Evolutionary conservation across 768 basidiomycete genomes (phyloP).

Genomic region (Boletus patriciae): DNA sequence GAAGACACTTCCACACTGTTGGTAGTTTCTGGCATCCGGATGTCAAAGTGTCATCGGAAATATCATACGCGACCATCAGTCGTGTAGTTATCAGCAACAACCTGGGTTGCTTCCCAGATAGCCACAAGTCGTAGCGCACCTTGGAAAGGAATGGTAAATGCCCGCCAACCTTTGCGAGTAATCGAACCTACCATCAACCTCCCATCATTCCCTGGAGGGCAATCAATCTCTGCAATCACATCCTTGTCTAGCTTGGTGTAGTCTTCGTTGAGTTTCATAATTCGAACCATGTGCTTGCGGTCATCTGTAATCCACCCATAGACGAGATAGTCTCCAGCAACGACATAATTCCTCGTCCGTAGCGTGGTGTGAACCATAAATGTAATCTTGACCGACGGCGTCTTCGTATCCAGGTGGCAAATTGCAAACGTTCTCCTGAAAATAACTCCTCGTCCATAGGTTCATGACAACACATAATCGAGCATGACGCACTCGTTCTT

Average conservation of each 20-base stretch:
- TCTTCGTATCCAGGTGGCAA: slow-evolving; percentile 27
- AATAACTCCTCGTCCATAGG: not conserved
- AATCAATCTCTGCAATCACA: slow-evolving; percentile 28
- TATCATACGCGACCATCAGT: slow-evolving; percentile 31
- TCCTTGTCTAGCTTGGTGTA: slow-evolving; percentile 24
- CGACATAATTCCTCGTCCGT: slow-evolving; percentile 27
- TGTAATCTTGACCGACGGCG: slow-evolving; percentile 26
- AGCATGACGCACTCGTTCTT: slow-evolving; percentile 25
- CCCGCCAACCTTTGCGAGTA: not conserved
- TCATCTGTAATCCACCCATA: slow-evolving; percentile 34
- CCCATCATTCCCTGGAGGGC: slow-evolving; percentile 28
- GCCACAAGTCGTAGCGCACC: slow-evolving; percentile 32
- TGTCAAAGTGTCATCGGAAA: slow-evolving; percentile 20
- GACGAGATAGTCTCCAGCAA: slow-evolving; percentile 25
- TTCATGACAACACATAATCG: not conserved
- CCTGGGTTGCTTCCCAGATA: slow-evolving; percentile 26
- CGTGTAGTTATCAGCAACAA: slow-evolving; percentile 28
- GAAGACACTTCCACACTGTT: slow-evolving; percentile 20
- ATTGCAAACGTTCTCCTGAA: slow-evolving; percentile 27
- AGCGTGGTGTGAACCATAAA: slow-evolving; percentile 25
- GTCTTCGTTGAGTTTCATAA: slow-evolving; percentile 31
- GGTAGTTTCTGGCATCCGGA: slow-evolving; percentile 14
- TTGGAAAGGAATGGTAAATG: slow-evolving; percentile 3
- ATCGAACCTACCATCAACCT: slow-evolving; percentile 24
- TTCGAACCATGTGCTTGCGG: slow-evolving; percentile 29